Conservation (phyloP, 176 grass and related monocot species). For the Chloris gayana region DNA sequence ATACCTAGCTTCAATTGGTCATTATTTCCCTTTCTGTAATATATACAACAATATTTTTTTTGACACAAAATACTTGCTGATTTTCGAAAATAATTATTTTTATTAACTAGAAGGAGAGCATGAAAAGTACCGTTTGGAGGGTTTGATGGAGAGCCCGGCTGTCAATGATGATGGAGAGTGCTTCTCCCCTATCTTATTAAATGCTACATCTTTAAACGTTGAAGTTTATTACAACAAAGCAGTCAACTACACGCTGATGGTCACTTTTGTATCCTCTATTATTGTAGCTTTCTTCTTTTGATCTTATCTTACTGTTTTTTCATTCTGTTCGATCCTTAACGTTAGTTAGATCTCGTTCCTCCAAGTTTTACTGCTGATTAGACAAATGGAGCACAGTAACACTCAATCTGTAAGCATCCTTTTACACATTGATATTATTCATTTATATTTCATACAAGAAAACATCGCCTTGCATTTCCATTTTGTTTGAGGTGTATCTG, state of each 20-base stretch:
- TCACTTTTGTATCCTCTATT: conserved; percentile 98
- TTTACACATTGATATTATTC: conserved; percentile 42
- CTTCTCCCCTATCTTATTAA: conserved; percentile 82
- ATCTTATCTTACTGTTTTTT: conserved; percentile 30
- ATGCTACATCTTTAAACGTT: conserved; percentile 94
- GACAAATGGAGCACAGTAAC: conserved; percentile 99
- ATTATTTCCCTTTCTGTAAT: not conserved
- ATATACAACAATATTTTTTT: not conserved
- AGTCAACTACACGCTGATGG: conserved; percentile 99
- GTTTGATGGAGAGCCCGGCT: conserved; percentile 80
- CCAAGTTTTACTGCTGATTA: conserved; percentile 92
- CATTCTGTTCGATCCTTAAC: conserved; percentile 54
- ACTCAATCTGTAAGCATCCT: conserved; percentile 82
- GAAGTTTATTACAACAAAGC: conserved; percentile 99
- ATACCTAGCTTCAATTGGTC: conserved; percentile 20
- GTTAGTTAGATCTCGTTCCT: conserved; percentile 81
- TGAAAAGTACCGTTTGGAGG: conserved; percentile 85
- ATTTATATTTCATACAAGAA: conserved; percentile 24
- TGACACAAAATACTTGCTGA: not conserved
- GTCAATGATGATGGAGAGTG: conserved; percentile 92
- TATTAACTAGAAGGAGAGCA: conserved; percentile 74
- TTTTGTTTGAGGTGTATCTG: not conserved
- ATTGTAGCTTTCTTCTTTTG: conserved; percentile 26
- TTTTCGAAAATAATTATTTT: conserved; percentile 16
- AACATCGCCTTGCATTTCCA: conserved; percentile 16